Conservation (phyloP, 2,329 filamentous ascomycete species). For the Septoria linicola region DNA sequence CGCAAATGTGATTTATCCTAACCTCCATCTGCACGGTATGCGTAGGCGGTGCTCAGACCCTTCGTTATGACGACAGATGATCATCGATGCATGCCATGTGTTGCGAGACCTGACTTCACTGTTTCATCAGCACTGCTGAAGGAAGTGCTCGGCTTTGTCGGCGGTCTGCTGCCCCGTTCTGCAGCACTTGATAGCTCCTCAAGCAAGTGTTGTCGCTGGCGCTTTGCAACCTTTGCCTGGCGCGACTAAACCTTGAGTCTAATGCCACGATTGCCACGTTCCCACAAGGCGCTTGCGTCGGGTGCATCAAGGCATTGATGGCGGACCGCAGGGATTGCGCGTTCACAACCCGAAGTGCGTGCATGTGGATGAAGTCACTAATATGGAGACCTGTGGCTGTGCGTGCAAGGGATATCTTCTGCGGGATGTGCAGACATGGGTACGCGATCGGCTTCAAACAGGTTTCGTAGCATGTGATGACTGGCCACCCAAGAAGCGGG, state of each 20-base stretch:
- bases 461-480: constrained; percentile 21
- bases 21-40: too few relatives aligned
- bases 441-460: constrained; percentile 24
- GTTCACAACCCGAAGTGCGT: constrained; percentile 10
- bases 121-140: constrained; percentile 15
- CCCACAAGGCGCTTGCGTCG: not conserved
- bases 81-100: not conserved
- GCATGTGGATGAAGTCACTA: constrained; percentile 18
- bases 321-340: not conserved
- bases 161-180: constrained; percentile 5
- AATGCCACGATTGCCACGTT: constrained; percentile 18
- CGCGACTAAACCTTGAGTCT: constrained; percentile 20
- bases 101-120: not conserved
- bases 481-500: constrained; percentile 12
- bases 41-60: too few relatives aligned
- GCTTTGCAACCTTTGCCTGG: constrained; percentile 1
- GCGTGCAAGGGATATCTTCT: constrained; percentile 1
- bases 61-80: not conserved
- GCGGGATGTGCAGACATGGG: constrained; percentile 5
- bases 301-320: too few relatives aligned
- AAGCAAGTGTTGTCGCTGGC: constrained; percentile 6
- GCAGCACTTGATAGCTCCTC: too few relatives aligned
- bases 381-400: constrained; percentile 15
- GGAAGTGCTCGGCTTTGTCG: too few relatives aligned
- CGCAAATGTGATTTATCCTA: too few relatives aligned